Conservation (phyloP, 2,329 filamentous ascomycete species). For the Aaosphaeria arxii region DNA sequence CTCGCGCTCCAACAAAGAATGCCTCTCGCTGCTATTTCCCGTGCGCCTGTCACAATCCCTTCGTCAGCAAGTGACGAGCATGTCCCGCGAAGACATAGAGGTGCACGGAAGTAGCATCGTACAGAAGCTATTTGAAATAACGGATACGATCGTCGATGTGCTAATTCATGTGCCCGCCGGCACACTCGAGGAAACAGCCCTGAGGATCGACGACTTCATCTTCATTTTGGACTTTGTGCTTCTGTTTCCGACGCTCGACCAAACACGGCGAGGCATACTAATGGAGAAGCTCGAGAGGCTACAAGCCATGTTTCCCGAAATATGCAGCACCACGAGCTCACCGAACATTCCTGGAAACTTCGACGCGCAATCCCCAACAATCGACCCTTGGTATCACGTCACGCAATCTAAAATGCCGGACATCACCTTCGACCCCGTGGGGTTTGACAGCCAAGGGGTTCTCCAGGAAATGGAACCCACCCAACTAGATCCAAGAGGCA, state of each 20-base stretch:
- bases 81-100: constrained; percentile 48
- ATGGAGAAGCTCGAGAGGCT: constrained; percentile 41
- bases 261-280: constrained; percentile 45
- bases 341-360: constrained; percentile 23
- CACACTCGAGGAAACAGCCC: constrained; percentile 45
- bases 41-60: constrained; percentile 44
- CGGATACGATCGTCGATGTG: constrained; percentile 59
- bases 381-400: constrained; percentile 34
- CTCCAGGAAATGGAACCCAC: not conserved
- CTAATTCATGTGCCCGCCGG: constrained; percentile 51
- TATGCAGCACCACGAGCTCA: constrained; percentile 28
- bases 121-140: constrained; percentile 60
- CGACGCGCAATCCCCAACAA: constrained; percentile 23
- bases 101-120: constrained; percentile 57
- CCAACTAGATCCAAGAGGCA: constrained; percentile 7
- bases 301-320: constrained; percentile 34
- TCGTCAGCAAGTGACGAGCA: constrained; percentile 40
- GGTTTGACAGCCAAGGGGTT: not conserved
- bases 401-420: constrained; percentile 26
- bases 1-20: constrained; percentile 35
- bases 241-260: constrained; percentile 48
- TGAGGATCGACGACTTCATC: constrained; percentile 53
- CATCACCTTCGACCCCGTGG: constrained; percentile 9
- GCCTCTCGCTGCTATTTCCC: constrained; percentile 45
- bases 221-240: constrained; percentile 53